Base-by-base conservation (phyloP, 2,329 filamentous ascomycete species). In the Knufia petricola region DNA sequence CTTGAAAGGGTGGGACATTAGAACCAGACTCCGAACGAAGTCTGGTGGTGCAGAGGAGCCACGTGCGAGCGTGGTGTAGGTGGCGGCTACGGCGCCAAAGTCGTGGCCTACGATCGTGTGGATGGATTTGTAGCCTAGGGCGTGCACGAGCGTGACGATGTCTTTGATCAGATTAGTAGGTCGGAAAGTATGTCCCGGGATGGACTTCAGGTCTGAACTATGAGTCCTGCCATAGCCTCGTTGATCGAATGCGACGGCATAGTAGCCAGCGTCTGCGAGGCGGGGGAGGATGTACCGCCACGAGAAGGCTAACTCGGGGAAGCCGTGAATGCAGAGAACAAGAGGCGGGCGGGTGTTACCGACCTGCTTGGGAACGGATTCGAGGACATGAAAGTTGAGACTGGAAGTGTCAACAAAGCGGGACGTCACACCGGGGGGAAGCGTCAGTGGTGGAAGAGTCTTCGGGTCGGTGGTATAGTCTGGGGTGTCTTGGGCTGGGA, bases 301-400 rank as follows among this genome's bases (percentile, higher is more conserved):
- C 40, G 81, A 84, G 61, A 75, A 85, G 23, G 82, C 79, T 1
- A 85, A 68, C 59, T 85, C 81, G 1, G 82, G 82, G 53, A 77
- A 85, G 31, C 82, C 82, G 41, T 59, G 56, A 26, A 55, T 30
- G 30, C 54, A 42, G 47, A 58, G 32, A 23, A 58, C 55, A 12
- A 59, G 51, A 30, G 55, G 45, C 15, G 57, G 54, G 10, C 38
- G 46, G 42, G 50, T 55, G 12, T 39, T 46, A 19, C 46, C 46
- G 30, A 48, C 32, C 13, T 39, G 46, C 12, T 30, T 26, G 7
- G 56, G 56, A 1, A 56, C 43, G 10, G 55, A 56, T 49, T 58
- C 58, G 23, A 58, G 52, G 30, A 59, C 62, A 63, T 85, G 81
- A 63, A 78, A 81, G 19, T 70, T 78, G 17, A 85, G 70, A 44